Percentiles rank a stretch among this genome's conserved stretches.
Evolutionary conservation across 768 basidiomycete genomes (phyloP).

Genomic region (Suillus subaureus): DNA sequence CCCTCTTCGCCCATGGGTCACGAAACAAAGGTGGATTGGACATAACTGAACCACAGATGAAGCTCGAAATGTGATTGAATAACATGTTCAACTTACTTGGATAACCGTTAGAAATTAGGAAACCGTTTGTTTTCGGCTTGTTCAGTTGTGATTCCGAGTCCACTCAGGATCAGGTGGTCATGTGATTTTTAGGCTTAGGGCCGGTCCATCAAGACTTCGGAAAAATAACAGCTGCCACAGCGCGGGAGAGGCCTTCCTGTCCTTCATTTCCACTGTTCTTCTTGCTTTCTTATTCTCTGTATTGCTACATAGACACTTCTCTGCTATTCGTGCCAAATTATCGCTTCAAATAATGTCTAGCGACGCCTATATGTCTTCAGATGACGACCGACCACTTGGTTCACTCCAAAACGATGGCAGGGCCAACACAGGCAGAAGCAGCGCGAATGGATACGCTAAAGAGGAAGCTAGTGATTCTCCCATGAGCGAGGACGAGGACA

Average conservation of each 20-base stretch:
- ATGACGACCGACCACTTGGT: slow-evolving; percentile 58
- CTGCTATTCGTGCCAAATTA: slow-evolving; percentile 6
- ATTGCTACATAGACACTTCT: slow-evolving; percentile 28
- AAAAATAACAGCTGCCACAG: slow-evolving; percentile 28
- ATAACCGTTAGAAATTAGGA: background rate
- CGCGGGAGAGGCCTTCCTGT: slow-evolving; percentile 27
- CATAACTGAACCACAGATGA: slow-evolving; percentile 40
- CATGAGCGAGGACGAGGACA: slow-evolving; percentile 73
- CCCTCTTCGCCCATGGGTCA: slow-evolving; percentile 93
- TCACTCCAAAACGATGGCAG: slow-evolving; percentile 42
- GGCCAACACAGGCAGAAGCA: slow-evolving; percentile 42
- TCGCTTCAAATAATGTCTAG: slow-evolving; percentile 40
- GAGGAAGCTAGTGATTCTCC: slow-evolving; percentile 43
- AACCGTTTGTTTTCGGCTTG: slow-evolving; percentile 4
- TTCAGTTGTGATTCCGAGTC: slow-evolving; percentile 1
- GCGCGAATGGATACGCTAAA: slow-evolving; percentile 44
- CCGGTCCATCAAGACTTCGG: slow-evolving; percentile 51
- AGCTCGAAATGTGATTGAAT: background rate
- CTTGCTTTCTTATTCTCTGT: slow-evolving; percentile 24
- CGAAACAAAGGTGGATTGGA: slow-evolving; percentile 73
- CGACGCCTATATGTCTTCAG: slow-evolving; percentile 55
- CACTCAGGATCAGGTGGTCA: slow-evolving; percentile 19
- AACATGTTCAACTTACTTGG: background rate
- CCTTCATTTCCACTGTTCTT: slow-evolving; percentile 30
- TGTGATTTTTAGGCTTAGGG: slow-evolving; percentile 50